Evolutionary conservation across 2,329 filamentous ascomycete species (phyloP), one percentile per base, ranked within the genome.

Genomic region (Phialophora expanda): DNA sequence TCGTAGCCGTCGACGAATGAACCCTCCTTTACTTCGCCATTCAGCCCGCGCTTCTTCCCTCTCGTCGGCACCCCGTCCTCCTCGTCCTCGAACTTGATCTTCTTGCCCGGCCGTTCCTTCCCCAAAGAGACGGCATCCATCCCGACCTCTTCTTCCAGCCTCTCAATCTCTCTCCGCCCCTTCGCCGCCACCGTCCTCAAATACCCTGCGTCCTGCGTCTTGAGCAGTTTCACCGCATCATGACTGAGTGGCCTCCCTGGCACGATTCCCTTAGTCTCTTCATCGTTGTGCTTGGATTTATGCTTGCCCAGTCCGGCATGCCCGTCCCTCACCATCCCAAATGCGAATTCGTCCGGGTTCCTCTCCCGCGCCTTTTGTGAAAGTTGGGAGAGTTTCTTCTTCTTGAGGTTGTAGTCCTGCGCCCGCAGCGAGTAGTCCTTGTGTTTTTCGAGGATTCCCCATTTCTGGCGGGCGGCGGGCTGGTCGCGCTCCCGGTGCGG

Each of bases 381-480:
- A 20, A 89, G 79, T 20, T 85, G 80, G 74, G 84, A 83, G 62
- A 89, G 78, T 68, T 87, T 86, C 64, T 81, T 79, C 74, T 87
- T 85, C 76, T 89, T 89, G 62, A 78, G 74, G 72, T 87, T 86
- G 80, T 87, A 87, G 78, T 89, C 87, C 75, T 82, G 81, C 20
- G 87, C 87, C 61, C 87, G 86, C 64, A 89, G 84, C 66, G 85
- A 84, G 80, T 89, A 89, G 78, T 89, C 87, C 82, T 97, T 97
- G 85, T 95, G 91, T 82, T 99, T 98, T 79, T 98, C 95, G 68
- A 98, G 88, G 24, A 98, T 86, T 70, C 95, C 95, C 80, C 93
- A 92, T 82, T 92, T 92, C 71, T 89, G 83, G 61, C 95, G 91
- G 76, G 93, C 91, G 69, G 87, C 79, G 48, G 93, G 91, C 78